Evolutionary conservation across 169 alveolate genomes (phyloP).

Genomic region (Cryptosporidium sp.): DNA sequence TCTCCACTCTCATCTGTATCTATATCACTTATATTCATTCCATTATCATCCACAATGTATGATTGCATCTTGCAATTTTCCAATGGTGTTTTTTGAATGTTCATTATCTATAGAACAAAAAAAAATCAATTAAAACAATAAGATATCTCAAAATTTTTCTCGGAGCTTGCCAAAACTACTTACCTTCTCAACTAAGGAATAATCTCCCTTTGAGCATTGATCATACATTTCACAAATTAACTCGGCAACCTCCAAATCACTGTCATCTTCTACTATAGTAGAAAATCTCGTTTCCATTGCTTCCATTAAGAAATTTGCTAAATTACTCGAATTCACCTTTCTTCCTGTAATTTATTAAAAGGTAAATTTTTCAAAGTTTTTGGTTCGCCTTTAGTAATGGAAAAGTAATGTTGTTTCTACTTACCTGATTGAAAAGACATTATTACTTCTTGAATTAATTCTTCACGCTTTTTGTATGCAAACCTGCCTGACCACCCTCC

Average conservation of each 20-base stretch:
- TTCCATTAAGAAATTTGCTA: slow-evolving; percentile 51
- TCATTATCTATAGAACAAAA: slow-evolving; percentile 29
- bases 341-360: slow-evolving; percentile 25
- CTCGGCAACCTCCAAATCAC: slow-evolving; percentile 63
- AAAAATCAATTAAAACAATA: neutral
- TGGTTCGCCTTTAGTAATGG: neutral
- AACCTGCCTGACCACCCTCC: slow-evolving; percentile 73
- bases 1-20: slow-evolving; percentile 54
- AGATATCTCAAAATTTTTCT: neutral
- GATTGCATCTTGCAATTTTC: slow-evolving; percentile 68
- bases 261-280: slow-evolving; percentile 55
- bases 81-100: slow-evolving; percentile 32
- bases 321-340: slow-evolving; percentile 30
- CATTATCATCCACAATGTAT: slow-evolving; percentile 49
- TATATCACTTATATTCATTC: slow-evolving; percentile 48
- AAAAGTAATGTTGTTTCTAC: neutral
- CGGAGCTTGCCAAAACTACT: neutral
- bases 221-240: slow-evolving; percentile 52
- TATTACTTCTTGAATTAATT: slow-evolving; percentile 49
- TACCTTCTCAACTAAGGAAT: slow-evolving; percentile 48
- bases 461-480: slow-evolving; percentile 30
- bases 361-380: neutral
- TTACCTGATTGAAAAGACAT: slow-evolving; percentile 62
- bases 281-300: slow-evolving; percentile 61
- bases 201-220: slow-evolving; percentile 56